Evolutionary conservation across 73 alveolate species (phyloP), one percentile per base, ranked within the genome.

Genomic region (Loxodes magnus): DNA sequence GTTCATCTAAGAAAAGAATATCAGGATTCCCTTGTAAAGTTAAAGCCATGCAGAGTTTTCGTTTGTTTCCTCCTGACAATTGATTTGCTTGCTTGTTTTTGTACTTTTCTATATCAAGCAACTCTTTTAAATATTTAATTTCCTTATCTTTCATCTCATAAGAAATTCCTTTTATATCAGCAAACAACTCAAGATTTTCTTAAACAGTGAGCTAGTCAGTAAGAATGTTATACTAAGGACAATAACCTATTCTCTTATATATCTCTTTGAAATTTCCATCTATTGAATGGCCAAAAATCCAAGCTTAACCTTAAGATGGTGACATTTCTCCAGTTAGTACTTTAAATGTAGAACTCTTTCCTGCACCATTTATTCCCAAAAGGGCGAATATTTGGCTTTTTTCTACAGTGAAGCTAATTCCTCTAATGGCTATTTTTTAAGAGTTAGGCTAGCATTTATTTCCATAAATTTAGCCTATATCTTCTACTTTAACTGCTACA

Each of bases 341-440:
- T 38, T 77, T 82, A 52, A 82, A 82, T 36, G 89, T 79, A 29
- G 95, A 78, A 15, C 92, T 79, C 39, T 82, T 82, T 43, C 95
- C 95, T 9, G 95, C 95, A 12, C 95, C 95, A 38, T 82, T 82
- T 15, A 78, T 62, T 5, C 95, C 95, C 6, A 82, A 39, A 10
- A 82, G 44, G 3, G 79, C 88, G 59, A 78, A 82, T 46, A 91
- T 78, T 59, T 82, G 87, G 0, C 95, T 89, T 9, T 43, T 60
- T 41, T 71, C 64, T 4, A 82, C 33, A 48, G 79, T 71, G 51
- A 88, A 74, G 17, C 87, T 69, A 21, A 82, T 34, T 48, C 73
- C 73, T 38, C 68, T 65, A 5, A 88, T 91, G 3, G 97, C 97
- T 10, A 61, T 59, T 16, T 36, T 29, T 71, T 35, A 50, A 28